phyloP scores from a whole-genome alignment of 129 eudicot genomes.

The Flaveria linearis region DNA sequence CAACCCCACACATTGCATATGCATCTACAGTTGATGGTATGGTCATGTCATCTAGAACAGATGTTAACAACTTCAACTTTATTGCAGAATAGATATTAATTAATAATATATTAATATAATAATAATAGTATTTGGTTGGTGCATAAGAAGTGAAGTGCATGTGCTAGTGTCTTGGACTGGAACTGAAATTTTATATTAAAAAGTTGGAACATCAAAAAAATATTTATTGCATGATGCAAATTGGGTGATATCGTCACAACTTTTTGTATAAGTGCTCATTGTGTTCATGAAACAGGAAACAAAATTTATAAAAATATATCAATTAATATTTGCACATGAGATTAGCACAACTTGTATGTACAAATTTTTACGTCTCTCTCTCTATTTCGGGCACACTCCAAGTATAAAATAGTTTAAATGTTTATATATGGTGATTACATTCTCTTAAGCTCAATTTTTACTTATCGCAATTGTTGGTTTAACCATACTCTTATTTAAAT shows the following conservation, averaged over 20 bases:
- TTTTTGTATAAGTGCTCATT: background rate
- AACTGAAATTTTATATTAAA: background rate
- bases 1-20: conserved; percentile 4
- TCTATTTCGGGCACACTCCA: too few relatives aligned
- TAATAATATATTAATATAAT: background rate
- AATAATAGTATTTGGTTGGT: conserved; percentile 11
- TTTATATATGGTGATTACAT: too few relatives aligned
- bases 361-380: too few relatives aligned
- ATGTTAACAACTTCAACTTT: background rate
- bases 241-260: conserved; percentile 6
- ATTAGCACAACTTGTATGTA: background rate
- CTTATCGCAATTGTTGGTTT: too few relatives aligned
- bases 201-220: background rate
- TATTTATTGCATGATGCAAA: conserved; percentile 19
- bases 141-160: conserved; percentile 14
- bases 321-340: background rate
- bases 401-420: too few relatives aligned
- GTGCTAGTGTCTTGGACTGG: conserved; percentile 16
- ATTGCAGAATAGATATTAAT: background rate
- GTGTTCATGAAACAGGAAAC: background rate
- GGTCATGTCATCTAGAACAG: conserved; percentile 6
- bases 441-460: too few relatives aligned
- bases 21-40: conserved; percentile 8
- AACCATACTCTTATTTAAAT: too few relatives aligned
- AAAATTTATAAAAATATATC: background rate